Evolutionary conservation across 73 alveolate genomes (phyloP).

Genomic region (Blepharisma japonicum): DNA sequence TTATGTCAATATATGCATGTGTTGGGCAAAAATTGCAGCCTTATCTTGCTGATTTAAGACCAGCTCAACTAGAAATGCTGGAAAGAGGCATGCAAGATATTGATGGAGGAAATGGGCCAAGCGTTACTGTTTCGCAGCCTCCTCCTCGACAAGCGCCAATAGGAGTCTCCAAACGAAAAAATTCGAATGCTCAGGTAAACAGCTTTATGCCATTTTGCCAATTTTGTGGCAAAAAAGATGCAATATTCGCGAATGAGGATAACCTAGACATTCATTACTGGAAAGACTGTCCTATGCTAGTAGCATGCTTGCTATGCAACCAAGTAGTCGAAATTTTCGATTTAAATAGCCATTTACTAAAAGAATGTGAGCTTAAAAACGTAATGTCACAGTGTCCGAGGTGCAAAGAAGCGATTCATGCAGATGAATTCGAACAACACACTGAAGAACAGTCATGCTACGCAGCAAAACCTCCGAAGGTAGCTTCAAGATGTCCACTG

Average conservation of each 20-base stretch:
- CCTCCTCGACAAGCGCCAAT: slow-evolving; percentile 44
- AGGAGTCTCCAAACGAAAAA: slow-evolving; percentile 43
- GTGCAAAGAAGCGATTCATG: slow-evolving; percentile 87
- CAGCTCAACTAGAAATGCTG: slow-evolving; percentile 71
- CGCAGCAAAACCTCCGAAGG: slow-evolving; percentile 59
- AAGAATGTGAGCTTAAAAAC: slow-evolving; percentile 82
- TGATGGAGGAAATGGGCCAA: slow-evolving; percentile 53
- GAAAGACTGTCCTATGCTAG: slow-evolving; percentile 89
- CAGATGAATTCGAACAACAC: slow-evolving; percentile 84
- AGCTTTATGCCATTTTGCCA: slow-evolving; percentile 61
- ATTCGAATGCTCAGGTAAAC: slow-evolving; percentile 44
- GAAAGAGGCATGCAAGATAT: slow-evolving; percentile 45
- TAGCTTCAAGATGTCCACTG: slow-evolving; percentile 92
- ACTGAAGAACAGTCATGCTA: slow-evolving; percentile 47
- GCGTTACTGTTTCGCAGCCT: slow-evolving; percentile 47
- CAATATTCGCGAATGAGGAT: slow-evolving; percentile 68
- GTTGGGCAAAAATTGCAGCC: slow-evolving; percentile 81
- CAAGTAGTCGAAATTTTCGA: slow-evolving; percentile 86
- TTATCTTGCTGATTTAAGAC: slow-evolving; percentile 73
- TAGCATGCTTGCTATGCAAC: slow-evolving; percentile 78
- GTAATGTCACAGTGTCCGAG: slow-evolving; percentile 84
- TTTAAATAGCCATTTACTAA: slow-evolving; percentile 70
- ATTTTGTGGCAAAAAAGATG: slow-evolving; percentile 73
- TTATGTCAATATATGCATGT: slow-evolving; percentile 76
- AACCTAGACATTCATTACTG: slow-evolving; percentile 82